Percentiles rank a stretch among this genome's conserved stretches.
phyloP scores from a whole-genome alignment of 352 stramenopile species.

The Achlya hypogyna region DNA sequence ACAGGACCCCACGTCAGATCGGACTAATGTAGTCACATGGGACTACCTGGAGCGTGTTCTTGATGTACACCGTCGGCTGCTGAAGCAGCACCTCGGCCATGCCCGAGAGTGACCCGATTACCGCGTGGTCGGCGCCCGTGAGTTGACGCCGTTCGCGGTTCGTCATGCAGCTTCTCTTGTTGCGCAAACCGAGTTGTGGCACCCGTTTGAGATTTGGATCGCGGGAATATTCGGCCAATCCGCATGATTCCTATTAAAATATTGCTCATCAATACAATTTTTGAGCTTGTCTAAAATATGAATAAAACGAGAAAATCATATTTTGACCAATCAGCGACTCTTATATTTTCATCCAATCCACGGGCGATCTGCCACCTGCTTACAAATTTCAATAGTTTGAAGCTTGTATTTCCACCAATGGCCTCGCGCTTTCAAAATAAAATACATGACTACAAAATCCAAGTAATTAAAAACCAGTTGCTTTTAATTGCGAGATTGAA shows the following conservation, averaged over 20 bases:
- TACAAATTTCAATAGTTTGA: not conserved
- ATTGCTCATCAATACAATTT: not conserved
- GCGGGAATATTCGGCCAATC: not conserved
- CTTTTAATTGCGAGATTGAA: not conserved
- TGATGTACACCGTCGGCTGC: slow-evolving; percentile 77
- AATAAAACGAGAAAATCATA: not conserved
- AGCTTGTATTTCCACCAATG: not conserved
- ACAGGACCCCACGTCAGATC: not conserved
- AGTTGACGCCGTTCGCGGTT: slow-evolving; percentile 45
- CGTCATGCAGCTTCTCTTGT: not conserved
- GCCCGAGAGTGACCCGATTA: slow-evolving; percentile 65
- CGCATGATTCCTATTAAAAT: not conserved
- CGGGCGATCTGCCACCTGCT: not conserved
- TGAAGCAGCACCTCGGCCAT: slow-evolving; percentile 81
- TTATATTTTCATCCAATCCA: not conserved
- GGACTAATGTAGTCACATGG: no score
- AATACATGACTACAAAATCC: no score
- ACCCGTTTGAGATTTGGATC: not conserved
- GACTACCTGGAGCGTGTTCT: slow-evolving; percentile 62
- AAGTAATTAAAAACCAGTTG: no score
- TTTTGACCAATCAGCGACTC: not conserved
- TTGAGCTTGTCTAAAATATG: not conserved
- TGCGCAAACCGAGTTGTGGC: not conserved
- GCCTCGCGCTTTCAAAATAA: not conserved
- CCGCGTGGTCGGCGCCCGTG: slow-evolving; percentile 57